Conservation (phyloP, 352 stramenopile species). For the Phytophthora rubi region DNA sequence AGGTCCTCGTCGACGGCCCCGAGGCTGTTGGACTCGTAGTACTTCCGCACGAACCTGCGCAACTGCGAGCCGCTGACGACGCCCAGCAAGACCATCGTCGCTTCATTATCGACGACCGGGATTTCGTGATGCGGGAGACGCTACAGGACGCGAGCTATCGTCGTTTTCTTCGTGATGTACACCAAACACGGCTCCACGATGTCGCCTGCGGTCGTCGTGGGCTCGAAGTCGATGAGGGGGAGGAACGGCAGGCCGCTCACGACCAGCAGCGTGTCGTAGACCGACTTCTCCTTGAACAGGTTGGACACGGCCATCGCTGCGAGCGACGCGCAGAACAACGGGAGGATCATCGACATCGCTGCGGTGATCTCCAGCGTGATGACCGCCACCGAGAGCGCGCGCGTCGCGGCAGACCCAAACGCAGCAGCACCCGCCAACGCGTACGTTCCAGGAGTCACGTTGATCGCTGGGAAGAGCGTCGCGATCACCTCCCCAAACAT, state of each 20-base stretch:
- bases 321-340: constrained; percentile 79
- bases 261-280: constrained; percentile 87
- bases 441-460: constrained; percentile 67
- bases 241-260: constrained; percentile 83
- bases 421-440: constrained; percentile 80
- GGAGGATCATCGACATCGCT: constrained; percentile 82
- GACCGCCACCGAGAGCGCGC: constrained; percentile 83
- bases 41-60: constrained; percentile 65
- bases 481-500: constrained; percentile 75
- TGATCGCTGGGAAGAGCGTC: constrained; percentile 32
- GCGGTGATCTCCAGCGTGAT: constrained; percentile 90
- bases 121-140: constrained; percentile 76
- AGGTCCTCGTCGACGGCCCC: constrained; percentile 72
- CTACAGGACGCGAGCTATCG: constrained; percentile 69
- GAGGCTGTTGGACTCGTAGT: constrained; percentile 62
- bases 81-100: constrained; percentile 70
- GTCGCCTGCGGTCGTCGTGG: constrained; percentile 57
- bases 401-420: constrained; percentile 72
- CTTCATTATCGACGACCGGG: constrained; percentile 73
- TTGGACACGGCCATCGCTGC: constrained; percentile 69
- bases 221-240: constrained; percentile 82
- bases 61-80: constrained; percentile 67
- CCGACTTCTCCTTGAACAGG: constrained; percentile 72
- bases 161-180: constrained; percentile 78
- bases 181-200: constrained; percentile 77